These are phyloP conservation scores for Peltaster fructicola DNA, from an alignment of 2,329 filamentous ascomycete genomes.

Conservation along the genomic window DNA sequence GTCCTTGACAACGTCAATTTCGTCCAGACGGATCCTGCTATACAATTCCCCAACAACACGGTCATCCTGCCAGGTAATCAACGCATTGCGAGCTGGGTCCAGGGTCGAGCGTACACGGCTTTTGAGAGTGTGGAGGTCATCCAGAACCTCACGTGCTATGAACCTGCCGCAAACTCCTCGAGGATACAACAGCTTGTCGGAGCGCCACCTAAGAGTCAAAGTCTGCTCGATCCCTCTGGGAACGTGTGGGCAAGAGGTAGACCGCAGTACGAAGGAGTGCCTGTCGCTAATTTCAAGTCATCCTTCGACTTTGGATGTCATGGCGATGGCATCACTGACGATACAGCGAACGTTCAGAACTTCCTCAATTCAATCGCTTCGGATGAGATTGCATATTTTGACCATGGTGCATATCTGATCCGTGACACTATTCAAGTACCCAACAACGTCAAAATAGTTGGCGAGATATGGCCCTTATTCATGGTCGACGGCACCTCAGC, in stretches of 20 bases:
- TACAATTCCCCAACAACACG: slow-evolving; percentile 40
- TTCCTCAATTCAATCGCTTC: slow-evolving; percentile 47
- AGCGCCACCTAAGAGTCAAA: slow-evolving; percentile 44
- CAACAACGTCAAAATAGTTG: slow-evolving; percentile 56
- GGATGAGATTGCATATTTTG: slow-evolving; percentile 45
- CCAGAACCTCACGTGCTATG: slow-evolving; percentile 14
- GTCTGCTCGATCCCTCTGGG: slow-evolving; percentile 38
- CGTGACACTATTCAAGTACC: slow-evolving; percentile 42
- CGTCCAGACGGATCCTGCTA: slow-evolving; percentile 39
- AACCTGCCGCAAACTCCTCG: slow-evolving; percentile 10
- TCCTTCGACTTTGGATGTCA: slow-evolving; percentile 38
- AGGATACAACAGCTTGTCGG: slow-evolving; percentile 17
- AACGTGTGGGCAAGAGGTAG: slow-evolving; percentile 65
- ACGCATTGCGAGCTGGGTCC: slow-evolving; percentile 48
- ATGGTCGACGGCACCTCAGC: slow-evolving; percentile 54
- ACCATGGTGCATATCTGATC: slow-evolving; percentile 46
- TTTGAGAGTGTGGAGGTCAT: slow-evolving; percentile 17
- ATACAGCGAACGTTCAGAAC: slow-evolving; percentile 67
- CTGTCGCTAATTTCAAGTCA: slow-evolving; percentile 55
- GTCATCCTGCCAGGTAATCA: slow-evolving; percentile 50
- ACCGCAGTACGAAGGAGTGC: slow-evolving; percentile 63
- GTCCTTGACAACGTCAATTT: slow-evolving; percentile 84
- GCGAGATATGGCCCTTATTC: slow-evolving; percentile 81
- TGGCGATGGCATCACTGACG: slow-evolving; percentile 73
- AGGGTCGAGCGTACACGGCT: slow-evolving; percentile 50